These are phyloP conservation scores for Cladosporium sphaerospermum DNA, from an alignment of 2,329 filamentous ascomycete genomes.

Conservation along the genomic window DNA sequence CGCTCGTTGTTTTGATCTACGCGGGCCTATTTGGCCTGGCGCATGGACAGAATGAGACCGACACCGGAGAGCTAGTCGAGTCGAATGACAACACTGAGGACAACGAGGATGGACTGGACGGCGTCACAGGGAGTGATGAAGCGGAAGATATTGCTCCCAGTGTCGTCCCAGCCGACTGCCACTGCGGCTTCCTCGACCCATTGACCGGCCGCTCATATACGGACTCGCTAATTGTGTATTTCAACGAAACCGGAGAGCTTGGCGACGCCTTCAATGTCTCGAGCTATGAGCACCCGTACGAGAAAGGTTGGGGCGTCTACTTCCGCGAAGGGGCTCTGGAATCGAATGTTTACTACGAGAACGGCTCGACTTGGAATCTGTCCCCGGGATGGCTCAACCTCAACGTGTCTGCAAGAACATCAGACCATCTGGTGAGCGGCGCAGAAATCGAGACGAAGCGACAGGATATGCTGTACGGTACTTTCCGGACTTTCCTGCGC, in stretches of 20 bases:
- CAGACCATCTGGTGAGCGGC: slow-evolving; percentile 39
- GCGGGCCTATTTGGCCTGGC: not conserved
- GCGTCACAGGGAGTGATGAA: not conserved
- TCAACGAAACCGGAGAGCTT: slow-evolving; percentile 41
- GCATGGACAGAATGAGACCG: slow-evolving; percentile 9
- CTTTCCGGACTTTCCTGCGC: slow-evolving; percentile 40
- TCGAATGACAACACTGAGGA: not conserved
- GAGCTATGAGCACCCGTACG: slow-evolving; percentile 38
- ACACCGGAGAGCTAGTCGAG: not conserved
- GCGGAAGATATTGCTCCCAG: not conserved
- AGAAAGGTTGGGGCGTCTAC: slow-evolving; percentile 42
- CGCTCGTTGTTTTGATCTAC: not conserved
- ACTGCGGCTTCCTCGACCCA: slow-evolving; percentile 42
- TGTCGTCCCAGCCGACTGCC: slow-evolving; percentile 29
- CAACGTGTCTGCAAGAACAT: slow-evolving; percentile 27
- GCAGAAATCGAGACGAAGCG: slow-evolving; percentile 38
- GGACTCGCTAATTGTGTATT: slow-evolving; percentile 45
- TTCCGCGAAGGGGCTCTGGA: slow-evolving; percentile 40
- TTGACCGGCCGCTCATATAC: slow-evolving; percentile 37
- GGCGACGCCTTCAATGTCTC: slow-evolving; percentile 34
- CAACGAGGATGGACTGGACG: not conserved
- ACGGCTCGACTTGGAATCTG: slow-evolving; percentile 22
- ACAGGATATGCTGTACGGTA: slow-evolving; percentile 44
- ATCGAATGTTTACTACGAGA: slow-evolving; percentile 34
- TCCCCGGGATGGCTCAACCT: slow-evolving; percentile 28